Percentiles rank a stretch among this genome's conserved stretches.
Evolutionary conservation across 352 stramenopile genomes (phyloP).

Genomic region (Phytophthora pluvialis): DNA sequence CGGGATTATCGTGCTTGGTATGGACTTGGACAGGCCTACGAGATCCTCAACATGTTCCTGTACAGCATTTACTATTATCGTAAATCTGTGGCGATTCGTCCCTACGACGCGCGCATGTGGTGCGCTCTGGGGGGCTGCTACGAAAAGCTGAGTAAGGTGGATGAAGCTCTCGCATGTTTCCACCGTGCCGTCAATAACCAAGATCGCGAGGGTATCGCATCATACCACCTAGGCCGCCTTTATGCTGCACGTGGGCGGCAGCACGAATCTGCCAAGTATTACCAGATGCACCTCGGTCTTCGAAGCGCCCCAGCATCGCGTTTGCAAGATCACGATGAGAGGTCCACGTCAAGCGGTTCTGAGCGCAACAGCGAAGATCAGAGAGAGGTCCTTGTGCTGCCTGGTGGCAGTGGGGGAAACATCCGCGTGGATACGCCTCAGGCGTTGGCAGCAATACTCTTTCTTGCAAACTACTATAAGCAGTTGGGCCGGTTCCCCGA

Average conservation of each 20-base stretch:
- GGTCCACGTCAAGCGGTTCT: background rate
- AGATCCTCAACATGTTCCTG: constrained; percentile 98
- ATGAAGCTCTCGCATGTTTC: constrained; percentile 82
- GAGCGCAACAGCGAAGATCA: constrained; percentile 18
- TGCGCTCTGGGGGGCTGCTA: constrained; percentile 92
- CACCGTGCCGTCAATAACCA: constrained; percentile 77
- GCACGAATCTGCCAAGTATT: constrained; percentile 78
- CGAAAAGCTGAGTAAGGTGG: constrained; percentile 73
- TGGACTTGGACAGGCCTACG: constrained; percentile 97
- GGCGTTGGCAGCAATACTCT: constrained; percentile 68
- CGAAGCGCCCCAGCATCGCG: constrained; percentile 33
- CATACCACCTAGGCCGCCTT: constrained; percentile 71
- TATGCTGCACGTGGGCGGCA: constrained; percentile 52
- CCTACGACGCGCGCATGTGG: constrained; percentile 98
- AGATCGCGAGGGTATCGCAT: constrained; percentile 78
- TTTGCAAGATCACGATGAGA: constrained; percentile 30
- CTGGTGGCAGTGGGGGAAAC: constrained; percentile 31
- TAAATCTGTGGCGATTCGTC: constrained; percentile 94
- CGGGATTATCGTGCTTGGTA: constrained; percentile 99
- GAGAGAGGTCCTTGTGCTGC: constrained; percentile 37
- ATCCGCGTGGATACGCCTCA: constrained; percentile 73
- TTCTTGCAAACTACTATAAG: constrained; percentile 87
- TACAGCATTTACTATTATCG: constrained; percentile 99
- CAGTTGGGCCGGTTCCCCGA: constrained; percentile 59
- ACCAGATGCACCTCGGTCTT: constrained; percentile 69